Percentiles rank a stretch among this genome's conserved stretches.
phyloP scores from a whole-genome alignment of 2,329 filamentous ascomycete genomes.

The Paradendryphiella salina region DNA sequence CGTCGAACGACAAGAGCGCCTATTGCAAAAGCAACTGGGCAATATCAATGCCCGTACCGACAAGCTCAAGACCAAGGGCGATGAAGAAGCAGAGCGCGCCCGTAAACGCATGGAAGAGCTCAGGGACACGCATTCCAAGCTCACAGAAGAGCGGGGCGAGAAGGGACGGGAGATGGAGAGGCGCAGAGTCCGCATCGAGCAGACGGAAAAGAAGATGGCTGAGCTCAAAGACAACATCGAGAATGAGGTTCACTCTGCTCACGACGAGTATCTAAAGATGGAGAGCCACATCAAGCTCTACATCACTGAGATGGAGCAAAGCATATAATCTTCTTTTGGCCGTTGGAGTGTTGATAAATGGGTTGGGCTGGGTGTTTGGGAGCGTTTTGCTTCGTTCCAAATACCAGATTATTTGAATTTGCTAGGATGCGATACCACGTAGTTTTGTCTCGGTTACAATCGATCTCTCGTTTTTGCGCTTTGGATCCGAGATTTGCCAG shows the following conservation, averaged over 20 bases:
- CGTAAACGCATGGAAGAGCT: conserved; percentile 91
- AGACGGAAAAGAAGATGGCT: conserved; percentile 99
- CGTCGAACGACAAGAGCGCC: conserved; percentile 82
- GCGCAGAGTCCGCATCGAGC: conserved; percentile 89
- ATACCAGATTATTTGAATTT: conserved; percentile 4
- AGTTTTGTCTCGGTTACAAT: conserved; percentile 1
- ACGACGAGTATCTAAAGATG: conserved; percentile 96
- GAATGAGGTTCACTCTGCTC: conserved; percentile 83
- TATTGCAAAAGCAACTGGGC: conserved; percentile 79
- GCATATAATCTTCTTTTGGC: conserved; percentile 40
- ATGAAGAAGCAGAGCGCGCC: conserved; percentile 77
- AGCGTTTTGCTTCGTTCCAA: background rate
- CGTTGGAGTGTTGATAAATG: background rate
- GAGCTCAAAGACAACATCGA: conserved; percentile 98
- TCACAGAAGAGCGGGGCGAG: conserved; percentile 82
- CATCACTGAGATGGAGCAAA: conserved; percentile 98
- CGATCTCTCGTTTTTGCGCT: background rate
- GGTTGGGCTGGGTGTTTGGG: conserved; percentile 9
- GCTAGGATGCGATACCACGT: conserved; percentile 11
- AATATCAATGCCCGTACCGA: conserved; percentile 89
- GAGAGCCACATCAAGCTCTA: conserved; percentile 96
- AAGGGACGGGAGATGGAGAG: conserved; percentile 92
- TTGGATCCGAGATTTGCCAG: background rate
- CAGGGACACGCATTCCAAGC: conserved; percentile 72
- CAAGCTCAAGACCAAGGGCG: conserved; percentile 76